Conservation (phyloP, 148 eudicot species). For the Spergularia bocconei region DNA sequence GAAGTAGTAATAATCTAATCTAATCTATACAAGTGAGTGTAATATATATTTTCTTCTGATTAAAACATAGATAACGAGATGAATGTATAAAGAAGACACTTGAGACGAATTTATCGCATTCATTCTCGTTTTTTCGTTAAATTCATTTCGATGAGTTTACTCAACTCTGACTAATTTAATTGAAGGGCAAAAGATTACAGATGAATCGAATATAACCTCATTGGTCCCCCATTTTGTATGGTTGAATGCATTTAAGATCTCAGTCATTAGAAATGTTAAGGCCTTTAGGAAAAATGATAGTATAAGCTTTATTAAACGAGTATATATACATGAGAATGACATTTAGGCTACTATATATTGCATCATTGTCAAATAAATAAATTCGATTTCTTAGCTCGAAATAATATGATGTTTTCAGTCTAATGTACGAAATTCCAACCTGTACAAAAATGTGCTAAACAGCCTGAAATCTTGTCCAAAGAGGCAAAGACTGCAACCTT, state of each 20-base stretch:
- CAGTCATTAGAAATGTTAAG: not conserved
- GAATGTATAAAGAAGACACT: too few species aligned
- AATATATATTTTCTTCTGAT: too few species aligned
- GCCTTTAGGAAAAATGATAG: not conserved
- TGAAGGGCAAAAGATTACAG: not conserved
- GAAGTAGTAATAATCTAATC: too few species aligned
- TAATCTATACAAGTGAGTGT: too few species aligned
- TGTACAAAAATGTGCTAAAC: not conserved
- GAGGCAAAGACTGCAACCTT: slow-evolving; percentile 1
- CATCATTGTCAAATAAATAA: not conserved
- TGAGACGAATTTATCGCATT: too few species aligned
- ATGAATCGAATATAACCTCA: not conserved
- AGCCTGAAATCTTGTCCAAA: not conserved
- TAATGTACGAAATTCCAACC: not conserved
- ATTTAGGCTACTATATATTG: not conserved
- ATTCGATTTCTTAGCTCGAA: not conserved
- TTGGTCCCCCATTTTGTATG: not conserved
- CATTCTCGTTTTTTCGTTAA: too few species aligned
- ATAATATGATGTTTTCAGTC: not conserved
- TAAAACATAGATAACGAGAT: too few species aligned
- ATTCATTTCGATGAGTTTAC: too few species aligned
- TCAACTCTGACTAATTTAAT: too few species aligned
- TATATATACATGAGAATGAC: not conserved
- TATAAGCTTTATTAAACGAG: not conserved
- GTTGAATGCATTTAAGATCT: not conserved